Evolutionary conservation across 257 asterid genomes (phyloP).

Genomic region (Solanum sparsipilum): DNA sequence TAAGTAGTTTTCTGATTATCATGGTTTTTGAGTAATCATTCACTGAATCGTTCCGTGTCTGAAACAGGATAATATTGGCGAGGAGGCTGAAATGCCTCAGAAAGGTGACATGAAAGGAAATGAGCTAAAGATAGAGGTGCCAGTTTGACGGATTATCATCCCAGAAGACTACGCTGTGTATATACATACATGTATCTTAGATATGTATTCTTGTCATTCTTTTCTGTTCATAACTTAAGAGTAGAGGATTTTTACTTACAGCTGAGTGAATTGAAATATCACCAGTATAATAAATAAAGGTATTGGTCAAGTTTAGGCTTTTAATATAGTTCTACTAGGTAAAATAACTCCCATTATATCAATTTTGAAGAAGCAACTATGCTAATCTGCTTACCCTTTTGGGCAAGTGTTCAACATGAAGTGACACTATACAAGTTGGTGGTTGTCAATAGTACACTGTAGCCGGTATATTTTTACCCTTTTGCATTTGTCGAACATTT

Average conservation of each 20-base stretch:
- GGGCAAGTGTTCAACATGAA: background rate
- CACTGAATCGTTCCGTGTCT: background rate
- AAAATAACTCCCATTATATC: background rate
- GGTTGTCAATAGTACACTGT: background rate
- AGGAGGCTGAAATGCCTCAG: constrained; percentile 26
- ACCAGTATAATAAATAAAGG: background rate
- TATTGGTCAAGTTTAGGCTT: background rate
- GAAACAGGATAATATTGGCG: constrained; percentile 29
- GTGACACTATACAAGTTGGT: background rate
- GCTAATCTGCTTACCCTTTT: background rate
- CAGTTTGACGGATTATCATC: constrained; percentile 3
- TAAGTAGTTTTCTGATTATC: background rate
- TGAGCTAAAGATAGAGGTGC: constrained; percentile 8
- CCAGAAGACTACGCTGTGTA: background rate
- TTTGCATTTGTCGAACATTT: background rate
- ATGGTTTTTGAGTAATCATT: background rate
- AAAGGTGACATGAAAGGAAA: constrained; percentile 21
- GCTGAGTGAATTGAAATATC: background rate
- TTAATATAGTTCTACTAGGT: background rate
- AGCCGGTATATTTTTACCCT: background rate
- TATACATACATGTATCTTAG: constrained; percentile 35
- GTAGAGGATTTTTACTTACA: background rate
- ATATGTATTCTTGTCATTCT: constrained; percentile 3
- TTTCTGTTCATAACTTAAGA: constrained; percentile 4
- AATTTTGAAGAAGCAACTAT: background rate